Evolutionary conservation across 148 eudicot genomes (phyloP), one percentile per base, ranked within the genome.

Genomic region (Vaccinium corymbosum): DNA sequence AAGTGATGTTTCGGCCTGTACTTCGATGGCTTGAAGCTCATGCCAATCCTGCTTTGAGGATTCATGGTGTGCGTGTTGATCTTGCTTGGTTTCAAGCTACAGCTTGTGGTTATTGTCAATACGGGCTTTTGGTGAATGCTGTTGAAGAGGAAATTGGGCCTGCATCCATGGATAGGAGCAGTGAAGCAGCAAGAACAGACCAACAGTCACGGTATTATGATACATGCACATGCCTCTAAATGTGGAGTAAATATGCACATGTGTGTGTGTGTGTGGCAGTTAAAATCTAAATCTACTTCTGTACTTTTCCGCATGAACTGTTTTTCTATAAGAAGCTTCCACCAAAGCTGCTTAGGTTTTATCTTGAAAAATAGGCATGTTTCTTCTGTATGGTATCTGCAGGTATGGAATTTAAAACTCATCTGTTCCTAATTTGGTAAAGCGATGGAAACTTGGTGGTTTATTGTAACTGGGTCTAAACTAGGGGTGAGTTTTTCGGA

Each of bases 11-110:
- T 82, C 89, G 90, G 71, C 91, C 95, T 78, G 92, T 94, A 73
- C 83, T 93, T 78, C 81, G 86, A 84, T 97, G 99, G 99, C 88
- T 97, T 77, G 98, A 93, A 80, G 93, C 94, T 86, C 92, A 89
- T 83, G 99, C 98, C 76, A 97, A 97, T 90, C 98, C 96, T 59
- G 95, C 92, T 78, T 88, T 97, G 83, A 89, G 85, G 88, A 86
- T 86, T 71, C 90, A 90, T 89, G 90, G 93, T 32, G 46, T 93
- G 79, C 93, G 88, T 35, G 91, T 89, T 88, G 99, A 97, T 88
- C 91, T 97, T 32, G 95, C 98, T 32, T 91, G 90, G 91, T 97
- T 93, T 90, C 99, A 93, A 85, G 90, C 93, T 83, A 93, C 99
- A 78, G 76, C 93, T 86, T 88, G 86, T 86, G 94, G 94, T 56